Percentiles rank a stretch among this genome's conserved stretches.
Evolutionary conservation across 2,329 filamentous ascomycete species (phyloP).

Genomic region (Colletotrichum aenigma): DNA sequence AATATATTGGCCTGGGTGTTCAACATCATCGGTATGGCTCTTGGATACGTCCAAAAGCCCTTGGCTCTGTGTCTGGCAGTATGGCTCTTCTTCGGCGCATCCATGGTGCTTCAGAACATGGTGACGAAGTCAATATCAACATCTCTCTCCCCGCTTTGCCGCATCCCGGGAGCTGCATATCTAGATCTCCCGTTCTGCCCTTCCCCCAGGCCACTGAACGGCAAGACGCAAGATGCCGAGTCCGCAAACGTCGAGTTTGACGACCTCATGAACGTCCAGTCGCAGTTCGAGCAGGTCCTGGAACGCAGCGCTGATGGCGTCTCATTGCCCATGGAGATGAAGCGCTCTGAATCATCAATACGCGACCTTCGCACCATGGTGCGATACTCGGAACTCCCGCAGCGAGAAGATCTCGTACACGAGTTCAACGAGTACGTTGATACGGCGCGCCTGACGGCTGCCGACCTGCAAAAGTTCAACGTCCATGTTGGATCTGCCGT

Average conservation of each 20-base stretch:
- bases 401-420: slow-evolving; percentile 71
- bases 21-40: slow-evolving; percentile 61
- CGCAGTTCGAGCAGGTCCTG: slow-evolving; percentile 77
- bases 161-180: slow-evolving; percentile 67
- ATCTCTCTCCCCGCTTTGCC: slow-evolving; percentile 72
- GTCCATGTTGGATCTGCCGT: slow-evolving; percentile 75
- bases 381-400: slow-evolving; percentile 69
- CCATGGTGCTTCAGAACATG: slow-evolving; percentile 66
- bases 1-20: slow-evolving; percentile 52
- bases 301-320: slow-evolving; percentile 69
- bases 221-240: slow-evolving; percentile 12
- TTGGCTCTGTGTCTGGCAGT: slow-evolving; percentile 65
- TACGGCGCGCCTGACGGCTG: slow-evolving; percentile 66
- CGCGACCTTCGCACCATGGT: slow-evolving; percentile 77
- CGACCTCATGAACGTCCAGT: slow-evolving; percentile 74
- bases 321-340: slow-evolving; percentile 78
- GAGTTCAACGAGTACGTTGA: slow-evolving; percentile 81
- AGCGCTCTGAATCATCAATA: slow-evolving; percentile 74
- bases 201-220: slow-evolving; percentile 1
- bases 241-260: slow-evolving; percentile 68
- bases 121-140: slow-evolving; percentile 63
- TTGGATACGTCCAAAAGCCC: slow-evolving; percentile 68
- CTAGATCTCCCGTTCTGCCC: slow-evolving; percentile 70
- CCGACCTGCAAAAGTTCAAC: slow-evolving; percentile 77
- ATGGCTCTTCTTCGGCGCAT: slow-evolving; percentile 63